phyloP scores from a whole-genome alignment of 495 filamentous ascomycete genomes.

The Cercophora sp. region DNA sequence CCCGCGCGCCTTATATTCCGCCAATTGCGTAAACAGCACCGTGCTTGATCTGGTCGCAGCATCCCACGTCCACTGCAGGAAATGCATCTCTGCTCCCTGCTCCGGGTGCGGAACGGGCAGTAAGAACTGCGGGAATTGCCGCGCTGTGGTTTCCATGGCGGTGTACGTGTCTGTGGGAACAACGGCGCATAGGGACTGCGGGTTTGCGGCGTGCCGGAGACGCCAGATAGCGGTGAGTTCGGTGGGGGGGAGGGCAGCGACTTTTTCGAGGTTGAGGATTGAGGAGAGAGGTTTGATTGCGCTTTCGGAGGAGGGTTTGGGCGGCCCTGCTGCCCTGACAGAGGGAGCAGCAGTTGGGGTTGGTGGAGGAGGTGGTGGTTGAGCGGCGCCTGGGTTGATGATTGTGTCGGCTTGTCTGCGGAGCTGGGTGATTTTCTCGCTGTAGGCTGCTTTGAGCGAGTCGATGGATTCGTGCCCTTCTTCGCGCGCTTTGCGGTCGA shows the following conservation, averaged over 20 bases:
- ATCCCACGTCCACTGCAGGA: conserved; percentile 71
- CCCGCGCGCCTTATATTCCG: conserved; percentile 85
- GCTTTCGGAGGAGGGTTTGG: neutral
- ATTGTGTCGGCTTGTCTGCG: conserved; percentile 48
- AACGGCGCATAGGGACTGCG: conserved; percentile 72
- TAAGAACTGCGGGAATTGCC: conserved; percentile 79
- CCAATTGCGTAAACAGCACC: conserved; percentile 87
- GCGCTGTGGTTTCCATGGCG: conserved; percentile 62
- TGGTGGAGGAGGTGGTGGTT: conserved; percentile 16
- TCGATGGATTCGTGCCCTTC: conserved; percentile 71
- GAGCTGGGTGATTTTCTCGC: conserved; percentile 69
- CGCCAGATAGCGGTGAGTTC: conserved; percentile 91
- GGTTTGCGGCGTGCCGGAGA: conserved; percentile 69
- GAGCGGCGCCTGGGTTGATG: too few relatives aligned
- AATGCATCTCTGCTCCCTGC: conserved; percentile 75
- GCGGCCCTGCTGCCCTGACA: neutral
- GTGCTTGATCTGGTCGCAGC: conserved; percentile 63
- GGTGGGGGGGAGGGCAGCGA: conserved; percentile 62
- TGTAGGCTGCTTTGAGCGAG: conserved; percentile 75
- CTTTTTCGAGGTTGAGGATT: conserved; percentile 80
- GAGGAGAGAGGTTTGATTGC: conserved; percentile 70
- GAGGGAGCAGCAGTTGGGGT: conserved; percentile 5
- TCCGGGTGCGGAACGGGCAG: conserved; percentile 74
- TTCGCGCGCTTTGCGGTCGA: conserved; percentile 75
- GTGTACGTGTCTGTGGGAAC: conserved; percentile 69